Base-by-base conservation (phyloP, 257 asterid species). In the Rehmannia glutinosa region DNA sequence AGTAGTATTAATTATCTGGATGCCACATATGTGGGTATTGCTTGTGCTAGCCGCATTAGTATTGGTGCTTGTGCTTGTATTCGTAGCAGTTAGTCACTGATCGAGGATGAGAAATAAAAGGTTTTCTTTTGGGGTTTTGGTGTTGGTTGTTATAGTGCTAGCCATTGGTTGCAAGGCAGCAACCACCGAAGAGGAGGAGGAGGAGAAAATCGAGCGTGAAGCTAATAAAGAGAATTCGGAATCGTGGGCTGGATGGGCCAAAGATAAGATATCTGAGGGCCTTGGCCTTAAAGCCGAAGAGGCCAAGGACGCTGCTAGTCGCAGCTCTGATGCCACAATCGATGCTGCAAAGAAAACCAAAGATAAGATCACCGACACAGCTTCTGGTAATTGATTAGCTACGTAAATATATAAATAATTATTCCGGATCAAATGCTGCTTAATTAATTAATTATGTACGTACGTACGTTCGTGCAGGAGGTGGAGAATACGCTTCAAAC, bases 201-300 rank as follows among this genome's bases (percentile, higher is more conserved):
- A 33, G 2, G 69, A 43, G 51, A 6, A 43, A 3, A 7, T 28
- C 11, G 5, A 10, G 1, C 12, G 11, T 10, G 43, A 1, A 2
- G 43, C 1, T 10, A 1, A 10, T 10, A 1, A 10, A 6, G 43
- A 11, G 13, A 11, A 11, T 9, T 60, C 64, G 3, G 87, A 83
- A 47, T 76, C 87, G 3, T 86, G 90, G 94, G 33, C 94, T 0
- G 88, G 65, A 10, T 86, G 91, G 94, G 91, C 95, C 20, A 81
- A 80, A 64, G 88, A 84, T 1, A 83, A 82, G 61, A 68, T 87
- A 39, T 54, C 90, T 1, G 84, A 69, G 30, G 83, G 86, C 5
- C 69, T 83, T 1, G 81, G 84, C n/a, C 60, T 80, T 0, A 69
- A 57, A 58, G 68, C 53, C 7, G 73, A 72, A n/a, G n/a, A n/a